phyloP scores from a whole-genome alignment of 1,284 basidiomycete genomes.

The Earliella scabrosa region DNA sequence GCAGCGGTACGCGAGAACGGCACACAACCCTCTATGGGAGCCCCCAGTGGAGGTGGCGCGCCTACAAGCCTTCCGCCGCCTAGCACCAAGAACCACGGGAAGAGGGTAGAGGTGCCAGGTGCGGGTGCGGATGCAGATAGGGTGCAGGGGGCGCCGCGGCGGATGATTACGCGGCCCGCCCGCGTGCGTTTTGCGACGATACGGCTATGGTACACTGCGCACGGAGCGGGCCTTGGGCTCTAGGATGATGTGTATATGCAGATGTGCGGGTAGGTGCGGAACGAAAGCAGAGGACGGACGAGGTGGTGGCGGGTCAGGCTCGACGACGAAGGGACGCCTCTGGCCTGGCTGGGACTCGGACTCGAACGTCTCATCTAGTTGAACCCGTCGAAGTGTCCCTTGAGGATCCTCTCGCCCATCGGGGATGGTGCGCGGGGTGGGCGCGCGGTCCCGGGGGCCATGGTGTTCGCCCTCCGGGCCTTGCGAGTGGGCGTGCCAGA shows the following conservation, averaged over 20 bases:
- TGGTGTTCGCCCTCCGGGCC: constrained; percentile 62
- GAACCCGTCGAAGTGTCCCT: constrained; percentile 84
- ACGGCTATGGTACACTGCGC: background rate
- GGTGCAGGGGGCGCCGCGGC: background rate
- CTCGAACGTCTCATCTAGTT: no score
- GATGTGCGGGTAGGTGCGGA: background rate
- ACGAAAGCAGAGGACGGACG: background rate
- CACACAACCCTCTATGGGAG: no score
- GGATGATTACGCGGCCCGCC: background rate
- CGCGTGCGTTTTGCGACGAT: background rate
- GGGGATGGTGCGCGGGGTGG: constrained; percentile 76
- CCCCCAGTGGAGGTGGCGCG: no score
- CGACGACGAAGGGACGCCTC: no score
- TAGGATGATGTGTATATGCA: background rate
- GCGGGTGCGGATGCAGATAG: background rate
- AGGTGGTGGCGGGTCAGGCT: background rate
- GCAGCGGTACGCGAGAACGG: background rate
- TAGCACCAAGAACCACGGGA: no score
- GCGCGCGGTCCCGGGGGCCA: constrained; percentile 46
- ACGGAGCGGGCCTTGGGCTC: background rate
- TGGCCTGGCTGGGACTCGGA: no score
- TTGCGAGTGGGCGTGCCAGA: constrained; percentile 36
- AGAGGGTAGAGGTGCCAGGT: no score
- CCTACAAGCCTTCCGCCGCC: no score
- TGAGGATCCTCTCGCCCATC: constrained; percentile 83